These are phyloP conservation scores for Guadua angustifolia DNA, from an alignment of 176 grass and related monocot species.

Conservation along the genomic window DNA sequence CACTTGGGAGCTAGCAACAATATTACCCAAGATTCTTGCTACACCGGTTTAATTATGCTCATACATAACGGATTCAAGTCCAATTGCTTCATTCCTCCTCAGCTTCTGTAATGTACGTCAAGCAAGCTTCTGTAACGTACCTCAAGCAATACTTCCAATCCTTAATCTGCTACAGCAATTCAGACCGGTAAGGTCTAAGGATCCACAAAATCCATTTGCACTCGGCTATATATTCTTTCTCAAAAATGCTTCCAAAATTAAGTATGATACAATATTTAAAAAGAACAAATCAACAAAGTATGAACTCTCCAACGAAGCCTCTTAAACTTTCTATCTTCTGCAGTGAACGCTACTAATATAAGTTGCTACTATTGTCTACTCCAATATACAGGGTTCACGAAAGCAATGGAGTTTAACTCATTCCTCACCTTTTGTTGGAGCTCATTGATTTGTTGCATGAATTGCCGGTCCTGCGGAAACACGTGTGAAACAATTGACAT, in stretches of 20 bases:
- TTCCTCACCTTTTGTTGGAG: constrained; percentile 73
- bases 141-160: background rate
- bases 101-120: background rate
- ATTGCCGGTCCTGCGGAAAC: constrained; percentile 60
- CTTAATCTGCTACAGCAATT: background rate
- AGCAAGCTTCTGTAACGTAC: background rate
- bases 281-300: background rate
- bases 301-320: background rate
- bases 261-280: background rate
- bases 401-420: constrained; percentile 1
- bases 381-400: background rate
- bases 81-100: background rate
- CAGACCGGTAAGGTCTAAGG: background rate
- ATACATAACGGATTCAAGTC: background rate
- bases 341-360: background rate
- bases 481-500: constrained; percentile 33
- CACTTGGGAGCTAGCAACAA: background rate
- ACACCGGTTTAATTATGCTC: background rate
- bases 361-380: background rate
- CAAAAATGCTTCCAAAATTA: background rate
- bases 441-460: constrained; percentile 77
- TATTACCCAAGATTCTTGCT: constrained; percentile 4
- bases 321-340: background rate
- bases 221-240: background rate
- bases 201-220: background rate